Evolutionary conservation across 345 rosid genomes (phyloP).

Genomic region (Cardamine resedifolia): DNA sequence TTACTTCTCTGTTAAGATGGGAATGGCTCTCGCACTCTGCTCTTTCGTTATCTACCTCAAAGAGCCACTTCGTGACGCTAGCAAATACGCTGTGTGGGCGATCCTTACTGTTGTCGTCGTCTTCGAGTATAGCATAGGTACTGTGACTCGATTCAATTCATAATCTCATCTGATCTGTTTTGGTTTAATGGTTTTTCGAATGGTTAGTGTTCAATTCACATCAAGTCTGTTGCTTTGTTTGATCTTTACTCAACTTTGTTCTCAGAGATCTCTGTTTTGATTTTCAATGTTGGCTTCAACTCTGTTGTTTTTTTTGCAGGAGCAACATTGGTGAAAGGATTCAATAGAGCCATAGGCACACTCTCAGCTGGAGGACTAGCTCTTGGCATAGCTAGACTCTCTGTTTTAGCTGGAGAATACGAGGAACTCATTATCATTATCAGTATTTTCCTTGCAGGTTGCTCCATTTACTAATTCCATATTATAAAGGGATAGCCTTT

Average conservation of each 20-base stretch:
- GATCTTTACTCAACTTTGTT: background rate
- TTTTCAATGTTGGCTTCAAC: background rate
- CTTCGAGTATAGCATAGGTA: slow-evolving; percentile 88
- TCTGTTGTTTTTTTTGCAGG: slow-evolving; percentile 43
- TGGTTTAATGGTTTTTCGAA: background rate
- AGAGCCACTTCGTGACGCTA: slow-evolving; percentile 50
- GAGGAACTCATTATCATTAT: slow-evolving; percentile 57
- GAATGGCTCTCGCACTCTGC: slow-evolving; percentile 57
- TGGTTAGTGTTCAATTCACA: background rate
- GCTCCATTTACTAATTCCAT: background rate
- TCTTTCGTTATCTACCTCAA: slow-evolving; percentile 65
- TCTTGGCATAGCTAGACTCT: slow-evolving; percentile 74
- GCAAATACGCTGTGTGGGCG: slow-evolving; percentile 85
- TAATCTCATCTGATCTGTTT: background rate
- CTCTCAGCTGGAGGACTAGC: slow-evolving; percentile 82
- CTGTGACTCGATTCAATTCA: background rate
- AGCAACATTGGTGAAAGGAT: slow-evolving; percentile 84
- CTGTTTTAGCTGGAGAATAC: slow-evolving; percentile 47
- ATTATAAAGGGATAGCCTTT: background rate
- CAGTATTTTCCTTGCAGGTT: slow-evolving; percentile 85
- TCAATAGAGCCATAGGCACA: slow-evolving; percentile 87
- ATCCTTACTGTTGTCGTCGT: slow-evolving; percentile 86
- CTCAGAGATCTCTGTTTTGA: slow-evolving; percentile 2
- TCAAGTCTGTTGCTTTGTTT: background rate
- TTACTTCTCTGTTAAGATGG: slow-evolving; percentile 70